A percentile compares a stretch with the other conserved stretches of the same genome.
Evolutionary conservation across 2,329 filamentous ascomycete genomes (phyloP).

Genomic region (Ceratocystis ficicola): DNA sequence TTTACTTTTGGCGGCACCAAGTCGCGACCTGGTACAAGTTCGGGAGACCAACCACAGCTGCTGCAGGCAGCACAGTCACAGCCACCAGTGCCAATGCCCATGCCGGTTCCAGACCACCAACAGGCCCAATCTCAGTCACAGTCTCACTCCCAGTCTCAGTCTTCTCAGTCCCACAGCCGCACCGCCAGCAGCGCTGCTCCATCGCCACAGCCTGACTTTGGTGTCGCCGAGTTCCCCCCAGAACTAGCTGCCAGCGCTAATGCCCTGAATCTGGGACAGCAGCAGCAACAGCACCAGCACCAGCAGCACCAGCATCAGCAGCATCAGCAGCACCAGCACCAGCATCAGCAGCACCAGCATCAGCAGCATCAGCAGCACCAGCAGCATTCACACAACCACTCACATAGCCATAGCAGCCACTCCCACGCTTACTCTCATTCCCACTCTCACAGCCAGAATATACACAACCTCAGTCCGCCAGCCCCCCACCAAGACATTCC

Average conservation of each 20-base stretch:
- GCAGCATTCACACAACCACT: neutral
- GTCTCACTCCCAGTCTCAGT: constrained; percentile 22
- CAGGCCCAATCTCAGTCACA: neutral
- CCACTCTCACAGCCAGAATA: constrained; percentile 3
- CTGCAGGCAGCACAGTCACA: constrained; percentile 16
- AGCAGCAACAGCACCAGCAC: neutral
- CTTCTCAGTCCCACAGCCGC: constrained; percentile 22
- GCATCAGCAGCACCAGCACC: no score
- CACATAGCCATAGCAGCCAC: neutral
- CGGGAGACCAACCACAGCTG: constrained; percentile 25
- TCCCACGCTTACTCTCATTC: neutral
- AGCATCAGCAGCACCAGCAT: no score
- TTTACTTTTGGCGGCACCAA: constrained; percentile 26
- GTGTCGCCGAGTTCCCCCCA: constrained; percentile 20
- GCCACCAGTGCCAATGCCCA: neutral
- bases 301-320: neutral
- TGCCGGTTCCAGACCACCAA: neutral
- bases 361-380: neutral
- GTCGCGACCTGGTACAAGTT: constrained; percentile 31
- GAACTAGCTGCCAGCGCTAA: constrained; percentile 19
- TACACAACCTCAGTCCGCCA: constrained; percentile 6
- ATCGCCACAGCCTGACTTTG: constrained; percentile 20
- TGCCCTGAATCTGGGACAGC: constrained; percentile 16
- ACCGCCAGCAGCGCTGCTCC: constrained; percentile 17
- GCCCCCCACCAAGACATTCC: constrained; percentile 10